These are phyloP conservation scores for Cucurbita moschata DNA, from an alignment of 306 rosid genomes.

Conservation along the genomic window DNA sequence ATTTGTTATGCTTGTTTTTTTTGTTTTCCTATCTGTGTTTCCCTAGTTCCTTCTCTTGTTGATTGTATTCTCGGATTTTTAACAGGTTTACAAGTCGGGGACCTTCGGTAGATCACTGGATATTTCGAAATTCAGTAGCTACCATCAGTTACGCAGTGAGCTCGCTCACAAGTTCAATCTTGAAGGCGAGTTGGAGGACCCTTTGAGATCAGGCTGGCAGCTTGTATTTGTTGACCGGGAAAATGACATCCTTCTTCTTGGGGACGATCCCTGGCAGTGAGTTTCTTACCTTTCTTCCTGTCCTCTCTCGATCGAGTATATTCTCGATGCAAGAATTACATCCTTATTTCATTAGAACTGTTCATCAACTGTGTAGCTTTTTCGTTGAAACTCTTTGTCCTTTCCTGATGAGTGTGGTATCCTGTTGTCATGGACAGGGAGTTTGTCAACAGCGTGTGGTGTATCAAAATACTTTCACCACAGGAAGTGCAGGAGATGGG, in stretches of 20 bases:
- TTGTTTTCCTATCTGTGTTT: not conserved
- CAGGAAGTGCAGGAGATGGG: conserved; percentile 95
- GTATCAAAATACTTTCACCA: conserved; percentile 91
- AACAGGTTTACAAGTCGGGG: conserved; percentile 45
- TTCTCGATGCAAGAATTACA: not conserved
- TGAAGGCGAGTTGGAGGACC: conserved; percentile 83
- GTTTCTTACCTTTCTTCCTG: conserved; percentile 5
- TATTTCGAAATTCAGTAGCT: conserved; percentile 68
- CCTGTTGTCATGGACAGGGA: conserved; percentile 45
- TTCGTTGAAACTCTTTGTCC: not conserved
- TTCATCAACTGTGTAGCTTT: not conserved
- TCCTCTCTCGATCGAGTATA: not conserved
- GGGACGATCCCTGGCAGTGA: conserved; percentile 63
- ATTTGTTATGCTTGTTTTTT: not conserved
- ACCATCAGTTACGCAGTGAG: conserved; percentile 72
- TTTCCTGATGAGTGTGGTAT: not conserved
- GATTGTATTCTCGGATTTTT: not conserved
- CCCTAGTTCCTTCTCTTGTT: not conserved
- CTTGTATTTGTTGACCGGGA: conserved; percentile 95
- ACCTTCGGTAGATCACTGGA: conserved; percentile 51
- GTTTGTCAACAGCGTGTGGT: conserved; percentile 90
- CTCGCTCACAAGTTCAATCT: conserved; percentile 79
- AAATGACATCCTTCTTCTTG: conserved; percentile 87
- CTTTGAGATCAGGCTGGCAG: conserved; percentile 99
- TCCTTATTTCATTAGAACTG: not conserved